Evolutionary conservation across 2,329 filamentous ascomycete species (phyloP), one percentile per base, ranked within the genome.

Genomic region (Nigrograna mackinnonii): DNA sequence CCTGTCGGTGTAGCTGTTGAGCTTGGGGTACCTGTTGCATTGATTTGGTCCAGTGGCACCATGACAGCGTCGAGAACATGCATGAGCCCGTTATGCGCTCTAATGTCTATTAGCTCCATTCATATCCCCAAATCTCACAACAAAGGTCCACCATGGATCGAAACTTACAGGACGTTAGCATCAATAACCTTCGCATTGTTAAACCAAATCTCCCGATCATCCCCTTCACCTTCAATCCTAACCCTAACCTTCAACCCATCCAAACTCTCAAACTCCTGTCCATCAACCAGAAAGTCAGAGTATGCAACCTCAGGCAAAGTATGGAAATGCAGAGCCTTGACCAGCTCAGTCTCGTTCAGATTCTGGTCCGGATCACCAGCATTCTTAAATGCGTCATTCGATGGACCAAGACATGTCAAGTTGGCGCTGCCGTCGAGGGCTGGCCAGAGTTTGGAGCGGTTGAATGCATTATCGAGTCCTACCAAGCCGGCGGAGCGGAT

Each of bases 151-250:
- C 26, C 20, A 30, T 37, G 12, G 11, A 20, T 16, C 9, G 6
- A 16, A 7, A 54, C 53, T 47, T 42, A 58, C 55, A 56, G 34
- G 2, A 58, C 51, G 43, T 58, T 58, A 6, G 51, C 51, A 35
- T 58, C 41, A 4, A 58, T 31, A 12, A 57, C 39, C 35, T 47
- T 57, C 9, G 53, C 55, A 34, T 58, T 58, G 24, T 57, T 58
- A 35, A 58, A 58, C 38, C 44, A 58, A 17, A 55, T 50, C 11
- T 43, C 31, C 22, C 46, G 38, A 5, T 44, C 41, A 5, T 24
- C 41, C 4, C 47, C 43, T 13, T 33, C 31, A 1, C 52, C 55
- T 18, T 55, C 47, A 16, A 56, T 17, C 20, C 24, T 46, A 11
- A 58, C 53, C 38, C 51, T 47, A 3, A 58, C 48, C 6, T 50